phyloP scores from a whole-genome alignment of 176 grass and related monocot species.

The Saccharum officinarum region DNA sequence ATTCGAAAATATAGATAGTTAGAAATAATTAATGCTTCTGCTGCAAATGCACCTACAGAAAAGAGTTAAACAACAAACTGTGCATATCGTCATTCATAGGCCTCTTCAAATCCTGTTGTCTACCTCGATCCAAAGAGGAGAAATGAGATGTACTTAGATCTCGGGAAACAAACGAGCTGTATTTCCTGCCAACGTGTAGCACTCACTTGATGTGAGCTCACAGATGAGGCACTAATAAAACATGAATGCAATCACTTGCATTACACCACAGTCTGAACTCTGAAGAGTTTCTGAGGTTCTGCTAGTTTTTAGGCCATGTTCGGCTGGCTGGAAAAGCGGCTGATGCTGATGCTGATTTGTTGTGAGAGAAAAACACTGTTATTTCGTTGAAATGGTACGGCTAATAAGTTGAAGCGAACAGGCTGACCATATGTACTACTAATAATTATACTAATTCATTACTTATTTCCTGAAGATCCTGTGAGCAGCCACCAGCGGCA shows the following conservation, averaged over 20 bases:
- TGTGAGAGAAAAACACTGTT: too few species aligned
- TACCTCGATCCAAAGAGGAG: background rate
- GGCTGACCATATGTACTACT: too few species aligned
- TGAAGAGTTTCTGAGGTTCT: background rate
- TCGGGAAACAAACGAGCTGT: background rate
- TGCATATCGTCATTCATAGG: background rate
- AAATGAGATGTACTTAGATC: background rate
- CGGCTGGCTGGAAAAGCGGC: too few species aligned
- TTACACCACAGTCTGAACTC: background rate
- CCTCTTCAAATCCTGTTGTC: background rate
- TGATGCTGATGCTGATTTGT: too few species aligned
- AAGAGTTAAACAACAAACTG: slow-evolving; percentile 14
- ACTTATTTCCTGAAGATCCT: background rate
- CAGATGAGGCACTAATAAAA: slow-evolving; percentile 17
- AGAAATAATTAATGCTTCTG: background rate
- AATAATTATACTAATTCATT: too few species aligned
- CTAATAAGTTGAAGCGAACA: too few species aligned
- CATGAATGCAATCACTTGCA: background rate
- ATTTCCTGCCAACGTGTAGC: background rate
- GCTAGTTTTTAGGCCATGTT: too few species aligned
- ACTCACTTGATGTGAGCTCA: background rate
- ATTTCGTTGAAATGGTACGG: too few species aligned
- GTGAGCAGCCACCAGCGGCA: background rate
- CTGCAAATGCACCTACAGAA: background rate
- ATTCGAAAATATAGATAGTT: slow-evolving; percentile 73